A percentile compares a stretch with the other conserved stretches of the same genome.
phyloP scores from a whole-genome alignment of 345 rosid species.

The Erodium maritimum region DNA sequence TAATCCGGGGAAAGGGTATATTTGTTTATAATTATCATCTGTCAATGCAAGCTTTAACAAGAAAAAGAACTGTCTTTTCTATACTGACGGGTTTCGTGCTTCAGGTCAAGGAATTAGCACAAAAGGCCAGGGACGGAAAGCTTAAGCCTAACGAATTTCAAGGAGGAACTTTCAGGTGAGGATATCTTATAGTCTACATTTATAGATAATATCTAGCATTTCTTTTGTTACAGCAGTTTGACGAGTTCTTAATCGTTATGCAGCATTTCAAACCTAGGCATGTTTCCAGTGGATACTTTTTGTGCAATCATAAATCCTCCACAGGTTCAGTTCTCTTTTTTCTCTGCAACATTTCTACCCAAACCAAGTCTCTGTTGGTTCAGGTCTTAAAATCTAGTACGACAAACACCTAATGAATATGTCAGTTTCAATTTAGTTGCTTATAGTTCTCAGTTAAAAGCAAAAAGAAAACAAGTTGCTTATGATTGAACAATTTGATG shows the following conservation, averaged over 20 bases:
- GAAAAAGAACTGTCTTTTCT: not conserved
- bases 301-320: slow-evolving; percentile 96
- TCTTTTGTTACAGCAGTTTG: slow-evolving; percentile 1
- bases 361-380: not conserved
- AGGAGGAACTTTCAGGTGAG: slow-evolving; percentile 95
- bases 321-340: slow-evolving; percentile 45
- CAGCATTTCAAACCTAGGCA: slow-evolving; percentile 98
- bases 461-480: not conserved
- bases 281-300: slow-evolving; percentile 94
- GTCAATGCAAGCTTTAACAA: too few relatives aligned
- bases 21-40: too few relatives aligned
- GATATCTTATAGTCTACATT: not conserved
- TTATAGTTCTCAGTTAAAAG: not conserved
- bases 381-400: not conserved
- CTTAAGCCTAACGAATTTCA: slow-evolving; percentile 83
- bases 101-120: slow-evolving; percentile 90
- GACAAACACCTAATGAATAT: not conserved
- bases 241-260: slow-evolving; percentile 16
- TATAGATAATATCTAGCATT: not conserved
- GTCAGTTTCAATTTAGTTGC: not conserved
- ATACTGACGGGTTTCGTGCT: slow-evolving; percentile 8
- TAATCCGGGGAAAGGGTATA: too few relatives aligned
- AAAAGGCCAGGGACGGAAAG: slow-evolving; percentile 86
- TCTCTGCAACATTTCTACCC: not conserved
- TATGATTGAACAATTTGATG: not conserved